Percentiles rank a stretch among this genome's conserved stretches.
These are phyloP conservation scores for Syzygium aqueum DNA, from an alignment of 345 rosid species.

Conservation along the genomic window DNA sequence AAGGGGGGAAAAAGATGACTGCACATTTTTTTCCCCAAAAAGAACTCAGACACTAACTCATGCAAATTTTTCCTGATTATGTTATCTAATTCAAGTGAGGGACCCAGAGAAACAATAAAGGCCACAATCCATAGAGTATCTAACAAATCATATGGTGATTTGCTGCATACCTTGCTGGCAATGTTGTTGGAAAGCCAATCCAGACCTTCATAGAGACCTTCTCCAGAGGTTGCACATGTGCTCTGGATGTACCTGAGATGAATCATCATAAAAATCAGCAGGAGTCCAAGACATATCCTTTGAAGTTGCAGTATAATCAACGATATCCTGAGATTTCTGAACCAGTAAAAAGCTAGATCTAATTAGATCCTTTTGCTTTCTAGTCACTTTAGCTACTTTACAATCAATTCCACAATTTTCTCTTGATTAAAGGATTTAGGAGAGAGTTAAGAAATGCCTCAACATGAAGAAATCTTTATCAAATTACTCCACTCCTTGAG, in stretches of 20 bases:
- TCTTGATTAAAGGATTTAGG: neutral
- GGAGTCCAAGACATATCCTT: neutral
- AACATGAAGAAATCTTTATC: neutral
- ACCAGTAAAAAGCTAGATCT: neutral
- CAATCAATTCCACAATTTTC: neutral
- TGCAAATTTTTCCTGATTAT: neutral
- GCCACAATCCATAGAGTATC: neutral
- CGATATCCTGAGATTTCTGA: neutral
- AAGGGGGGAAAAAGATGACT: neutral
- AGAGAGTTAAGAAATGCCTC: neutral
- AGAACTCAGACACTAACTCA: neutral
- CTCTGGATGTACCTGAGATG: conserved; percentile 72
- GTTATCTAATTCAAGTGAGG: neutral
- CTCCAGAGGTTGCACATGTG: conserved; percentile 73
- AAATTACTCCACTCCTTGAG: neutral
- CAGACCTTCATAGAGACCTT: conserved; percentile 74
- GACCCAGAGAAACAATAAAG: neutral
- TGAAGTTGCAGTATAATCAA: neutral
- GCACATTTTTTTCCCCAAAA: neutral
- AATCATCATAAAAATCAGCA: neutral
- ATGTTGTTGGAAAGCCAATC: conserved; percentile 85
- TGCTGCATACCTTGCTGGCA: conserved; percentile 36
- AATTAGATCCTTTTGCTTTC: neutral
- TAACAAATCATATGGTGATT: neutral
- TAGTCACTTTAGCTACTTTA: neutral